Conservation (phyloP, 75 land plant genomes). For the Pseudotsuga menziesii region DNA sequence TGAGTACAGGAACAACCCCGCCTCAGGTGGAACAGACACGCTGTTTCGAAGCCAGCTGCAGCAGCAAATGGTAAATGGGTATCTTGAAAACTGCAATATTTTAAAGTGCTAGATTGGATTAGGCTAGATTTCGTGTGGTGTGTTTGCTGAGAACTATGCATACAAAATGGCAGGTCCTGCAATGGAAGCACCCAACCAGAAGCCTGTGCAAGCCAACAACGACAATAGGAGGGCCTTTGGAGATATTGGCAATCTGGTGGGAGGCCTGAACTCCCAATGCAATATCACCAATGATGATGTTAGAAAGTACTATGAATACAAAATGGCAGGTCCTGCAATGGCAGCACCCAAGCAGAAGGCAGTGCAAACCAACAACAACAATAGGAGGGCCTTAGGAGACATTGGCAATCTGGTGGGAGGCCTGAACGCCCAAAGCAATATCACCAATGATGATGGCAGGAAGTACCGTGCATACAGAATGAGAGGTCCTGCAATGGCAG, state of each 20-base stretch:
- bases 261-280: not conserved
- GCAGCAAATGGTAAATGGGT: not conserved
- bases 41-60: not conserved
- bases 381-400: slow-evolving; percentile 16
- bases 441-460: no score
- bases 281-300: slow-evolving; percentile 28
- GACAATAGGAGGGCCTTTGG: no score
- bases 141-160: not conserved
- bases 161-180: not conserved
- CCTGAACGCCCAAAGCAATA: slow-evolving; percentile 10
- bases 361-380: slow-evolving; percentile 19
- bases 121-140: not conserved
- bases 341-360: slow-evolving; percentile 21
- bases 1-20: no score
- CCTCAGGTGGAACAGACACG: no score
- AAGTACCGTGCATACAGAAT: no score
- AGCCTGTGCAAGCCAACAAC: no score
- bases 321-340: slow-evolving; percentile 5
- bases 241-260: no score
- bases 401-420: slow-evolving; percentile 65
- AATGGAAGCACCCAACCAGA: no score
- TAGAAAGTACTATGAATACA: not conserved
- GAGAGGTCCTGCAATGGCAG: no score
- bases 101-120: no score
- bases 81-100: not conserved